Evolutionary conservation across 2,329 filamentous ascomycete genomes (phyloP).

Genomic region (Orbilia javanica): DNA sequence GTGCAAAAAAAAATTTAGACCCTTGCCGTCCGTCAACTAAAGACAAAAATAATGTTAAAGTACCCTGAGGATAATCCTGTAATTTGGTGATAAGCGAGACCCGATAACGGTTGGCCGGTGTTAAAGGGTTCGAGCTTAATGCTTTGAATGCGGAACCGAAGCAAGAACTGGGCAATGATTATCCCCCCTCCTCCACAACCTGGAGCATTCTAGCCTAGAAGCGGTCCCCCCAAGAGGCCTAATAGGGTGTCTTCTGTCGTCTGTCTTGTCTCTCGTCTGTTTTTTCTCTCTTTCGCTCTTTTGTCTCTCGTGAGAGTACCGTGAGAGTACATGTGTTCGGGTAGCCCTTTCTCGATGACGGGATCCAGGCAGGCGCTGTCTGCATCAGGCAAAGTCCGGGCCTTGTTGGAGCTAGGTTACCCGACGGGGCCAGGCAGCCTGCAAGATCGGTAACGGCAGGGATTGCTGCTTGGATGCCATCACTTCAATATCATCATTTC

Average conservation of each 20-base stretch:
- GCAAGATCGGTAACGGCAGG: slow-evolving; percentile 9
- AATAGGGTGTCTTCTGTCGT: too few species aligned
- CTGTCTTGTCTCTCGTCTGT: too few species aligned
- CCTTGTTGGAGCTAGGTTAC: slow-evolving; percentile 2
- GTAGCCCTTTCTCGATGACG: slow-evolving; percentile 9
- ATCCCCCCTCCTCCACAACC: slow-evolving; percentile 3
- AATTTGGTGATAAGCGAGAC: slow-evolving; percentile 56
- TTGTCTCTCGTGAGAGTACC: background rate
- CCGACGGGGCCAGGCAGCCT: slow-evolving; percentile 13
- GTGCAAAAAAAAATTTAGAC: background rate
- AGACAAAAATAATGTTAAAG: background rate
- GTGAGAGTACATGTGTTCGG: slow-evolving; percentile 3
- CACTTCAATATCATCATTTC: background rate
- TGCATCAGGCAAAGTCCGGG: slow-evolving; percentile 10
- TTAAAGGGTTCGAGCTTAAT: background rate
- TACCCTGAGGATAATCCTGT: slow-evolving; percentile 34
- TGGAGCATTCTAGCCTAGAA: slow-evolving; percentile 40
- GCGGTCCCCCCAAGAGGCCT: background rate
- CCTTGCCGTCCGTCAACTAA: slow-evolving; percentile 13
- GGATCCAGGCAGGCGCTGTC: slow-evolving; percentile 6
- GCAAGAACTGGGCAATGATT: slow-evolving; percentile 40
- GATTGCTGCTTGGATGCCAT: slow-evolving; percentile 19
- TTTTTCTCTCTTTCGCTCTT: background rate
- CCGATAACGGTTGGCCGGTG: slow-evolving; percentile 34
- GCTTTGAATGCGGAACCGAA: slow-evolving; percentile 20